Evolutionary conservation across 257 asterid genomes (phyloP), one percentile per base, ranked within the genome.

Genomic region (Solanum commersonii): DNA sequence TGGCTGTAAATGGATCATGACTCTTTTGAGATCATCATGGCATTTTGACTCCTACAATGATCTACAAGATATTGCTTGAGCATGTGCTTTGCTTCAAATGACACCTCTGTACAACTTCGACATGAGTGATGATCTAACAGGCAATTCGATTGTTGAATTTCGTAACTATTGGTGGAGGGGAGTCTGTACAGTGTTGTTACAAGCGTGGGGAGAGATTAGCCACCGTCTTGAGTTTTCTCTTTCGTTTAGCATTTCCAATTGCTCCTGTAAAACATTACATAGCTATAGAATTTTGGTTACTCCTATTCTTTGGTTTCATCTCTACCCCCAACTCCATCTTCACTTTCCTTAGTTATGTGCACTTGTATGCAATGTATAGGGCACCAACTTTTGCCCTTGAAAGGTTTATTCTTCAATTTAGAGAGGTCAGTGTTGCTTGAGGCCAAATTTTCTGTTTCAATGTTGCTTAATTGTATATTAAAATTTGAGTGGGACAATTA

Each of bases 1-100:
- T 94, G 97, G 93, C 96, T 86, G 98, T 97, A 86, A 95, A 93
- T 88, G 98, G 98, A 77, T 94, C 98, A 70, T 96, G 91, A 95
- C 83, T 82, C 20, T 29, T 49, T 10, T 49, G 87, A 40, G 87
- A 84, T 37, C 38, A 8, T 65, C 77, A 35, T 27, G 60, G 42
- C 15, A n/a, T 37, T 18, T 68, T n/a, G 63, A 23, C 44, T 67
- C 82, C 87, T 82, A 82, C 71, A 18, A 2, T 82, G 79, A 52
- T 85, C 44, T 68, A 46, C 56, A 46, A 86, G 49, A 44, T 60
- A 83, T 25, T 46, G 84, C 46, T 38, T 42, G 70, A 63, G 49
- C 88, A 87, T 44, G 52, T 70, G 38, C 65, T 27, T 46, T 81
- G 86, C 87, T 13, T 10, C 85, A 73, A 31, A 87, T 86, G 79